Evolutionary conservation across 2,329 filamentous ascomycete species (phyloP), one percentile per base, ranked within the genome.

Genomic region (Colletotrichum lupini): DNA sequence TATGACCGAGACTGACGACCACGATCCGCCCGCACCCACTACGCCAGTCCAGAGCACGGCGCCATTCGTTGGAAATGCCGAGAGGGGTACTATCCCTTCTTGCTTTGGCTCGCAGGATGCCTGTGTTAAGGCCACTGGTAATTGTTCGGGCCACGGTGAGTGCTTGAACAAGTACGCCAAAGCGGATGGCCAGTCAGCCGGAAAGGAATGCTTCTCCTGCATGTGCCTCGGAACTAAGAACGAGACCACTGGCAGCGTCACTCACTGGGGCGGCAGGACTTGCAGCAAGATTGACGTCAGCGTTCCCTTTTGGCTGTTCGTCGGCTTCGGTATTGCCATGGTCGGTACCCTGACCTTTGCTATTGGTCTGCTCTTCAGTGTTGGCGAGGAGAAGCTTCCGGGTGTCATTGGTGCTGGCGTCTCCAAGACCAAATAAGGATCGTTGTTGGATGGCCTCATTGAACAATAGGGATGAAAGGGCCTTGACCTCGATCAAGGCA

Each of bases 401-500:
- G 95, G 95, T 77, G 96, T 99, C 9, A 95, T 99, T 82, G 95
- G 95, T n/a, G 97, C 97, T 60, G 97, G 97, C 75, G 96, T 99
- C 49, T 94, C 93, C 76, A 90, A 91, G 72, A 88, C 92, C 42
- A 95, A 92, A 83, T 90, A 85, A 85, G 79, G 42, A 37, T 5
- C n/a, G 59, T 49, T 32, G 30, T 73, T 56, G 2, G 30, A 30
- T 11, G 57, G 67, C 64, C 30, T 11, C 4, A 52, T 56, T 32
- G n/a, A 28, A 46, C 42, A 49, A 37, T 22, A 63, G 60, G 14
- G 14, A n/a, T 30, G 26, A 30, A 42, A 24, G 52, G 65, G 42
- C 26, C 42, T 61, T 55, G 61, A 24, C 46, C 11, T 24, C 28
- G 53, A 28, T 67, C 55, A 58, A 71, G 73, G 64, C 72, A 61